Evolutionary conservation across 176 grass and related monocot genomes (phyloP), one percentile per base, ranked within the genome.

Genomic region (Eremochloa ophiuroides): DNA sequence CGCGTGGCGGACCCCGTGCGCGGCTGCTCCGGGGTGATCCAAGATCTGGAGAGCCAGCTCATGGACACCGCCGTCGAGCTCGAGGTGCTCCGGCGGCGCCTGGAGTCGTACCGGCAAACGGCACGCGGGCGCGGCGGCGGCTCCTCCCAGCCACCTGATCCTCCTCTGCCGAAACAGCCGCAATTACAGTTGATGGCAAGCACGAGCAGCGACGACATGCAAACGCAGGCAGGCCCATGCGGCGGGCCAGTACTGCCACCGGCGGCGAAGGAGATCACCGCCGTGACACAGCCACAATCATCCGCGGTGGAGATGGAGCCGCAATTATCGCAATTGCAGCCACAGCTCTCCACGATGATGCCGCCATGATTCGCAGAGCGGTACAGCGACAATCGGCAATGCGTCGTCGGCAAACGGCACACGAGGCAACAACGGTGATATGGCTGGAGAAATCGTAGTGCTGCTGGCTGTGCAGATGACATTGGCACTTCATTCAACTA

Each of bases 1-100:
- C 78, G 85, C 17, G 50, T 60, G 4, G 17, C 6, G 1, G 55
- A 71, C 10, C 89, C 89, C 26, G 67, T 70, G 48, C 28, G 27
- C 35, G 89, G 89, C 42, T 64, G 85, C 39, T 10, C n/a, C n/a
- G 23, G 55, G 0, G 55, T 13, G 0, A 59, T 59, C 23, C n/a
- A 59, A 11, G n/a, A 59, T n/a, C 55, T 59, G n/a, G 55, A 59
- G 9, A 1, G 1, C 26, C 70, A 55, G 58, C 26, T 85, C 16
- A 0, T 18, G 7, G 29, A 31, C 11, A 5, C 28, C 8, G 10
- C 4, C 15, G 27, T 13, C 77, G 89, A 91, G 14, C 73, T 91
- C 23, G 35, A 15, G 26, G 25, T 39, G 18, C 12, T 76, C 13
- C 26, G 15, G 4, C 15, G 10, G 0, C 73, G 53, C 4, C 12